These are phyloP conservation scores for Solanum commersonii DNA, from an alignment of 257 asterid species.

Conservation along the genomic window DNA sequence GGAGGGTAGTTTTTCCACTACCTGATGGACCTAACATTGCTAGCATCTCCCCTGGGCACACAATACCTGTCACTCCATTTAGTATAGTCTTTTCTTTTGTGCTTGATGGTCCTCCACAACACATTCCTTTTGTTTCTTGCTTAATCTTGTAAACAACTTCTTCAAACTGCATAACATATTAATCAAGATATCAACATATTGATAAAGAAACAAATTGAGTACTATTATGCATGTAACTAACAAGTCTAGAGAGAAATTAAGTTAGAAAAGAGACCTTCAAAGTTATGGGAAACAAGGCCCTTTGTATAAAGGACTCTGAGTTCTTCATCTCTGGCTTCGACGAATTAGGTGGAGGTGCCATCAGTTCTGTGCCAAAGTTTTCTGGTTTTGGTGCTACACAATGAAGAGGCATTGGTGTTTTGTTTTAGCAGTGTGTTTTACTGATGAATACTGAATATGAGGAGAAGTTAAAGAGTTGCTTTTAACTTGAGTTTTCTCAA, in stretches of 20 bases:
- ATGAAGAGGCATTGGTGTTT: conserved; percentile 47
- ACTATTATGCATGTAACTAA: neutral
- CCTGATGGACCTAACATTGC: conserved; percentile 99
- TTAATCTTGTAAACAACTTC: conserved; percentile 77
- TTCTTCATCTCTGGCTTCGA: conserved; percentile 24
- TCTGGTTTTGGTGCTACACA: conserved; percentile 62
- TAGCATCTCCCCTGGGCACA: conserved; percentile 84
- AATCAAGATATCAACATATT: no score
- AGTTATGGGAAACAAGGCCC: conserved; percentile 47
- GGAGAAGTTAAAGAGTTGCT: conserved; percentile 19
- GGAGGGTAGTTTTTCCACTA: conserved; percentile 93
- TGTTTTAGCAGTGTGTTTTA: neutral
- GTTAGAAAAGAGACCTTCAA: conserved; percentile 42
- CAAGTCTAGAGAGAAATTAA: neutral
- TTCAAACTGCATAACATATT: conserved; percentile 56
- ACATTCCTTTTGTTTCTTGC: conserved; percentile 29
- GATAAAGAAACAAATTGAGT: neutral
- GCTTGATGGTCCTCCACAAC: conserved; percentile 12
- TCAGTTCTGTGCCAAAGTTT: conserved; percentile 24
- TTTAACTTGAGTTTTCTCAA: conserved; percentile 31
- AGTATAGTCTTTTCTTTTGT: conserved; percentile 68
- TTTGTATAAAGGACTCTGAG: conserved; percentile 47
- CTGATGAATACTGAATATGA: neutral
- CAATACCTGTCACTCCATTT: conserved; percentile 86
- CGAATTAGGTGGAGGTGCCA: conserved; percentile 8